A percentile compares a stretch with the other conserved stretches of the same genome.
Evolutionary conservation across 2,329 filamentous ascomycete genomes (phyloP).

Genomic region (Bipolaris gigantea): DNA sequence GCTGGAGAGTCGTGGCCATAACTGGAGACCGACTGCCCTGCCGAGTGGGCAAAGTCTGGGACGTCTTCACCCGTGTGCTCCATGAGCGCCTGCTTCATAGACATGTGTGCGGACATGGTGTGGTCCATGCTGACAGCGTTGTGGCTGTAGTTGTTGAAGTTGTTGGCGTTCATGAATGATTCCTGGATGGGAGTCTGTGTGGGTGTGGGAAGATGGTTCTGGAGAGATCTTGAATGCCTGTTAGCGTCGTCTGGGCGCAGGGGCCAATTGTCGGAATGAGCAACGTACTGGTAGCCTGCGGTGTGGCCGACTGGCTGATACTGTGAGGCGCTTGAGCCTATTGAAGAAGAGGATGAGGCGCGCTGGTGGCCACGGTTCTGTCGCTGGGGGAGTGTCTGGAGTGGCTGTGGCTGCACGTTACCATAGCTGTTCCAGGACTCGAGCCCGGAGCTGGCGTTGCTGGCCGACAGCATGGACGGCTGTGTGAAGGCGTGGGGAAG

Average conservation of each 20-base stretch:
- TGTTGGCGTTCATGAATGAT: conserved; percentile 50
- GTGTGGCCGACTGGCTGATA: conserved; percentile 37
- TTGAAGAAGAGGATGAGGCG: conserved; percentile 45
- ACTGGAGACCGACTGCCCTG: conserved; percentile 62
- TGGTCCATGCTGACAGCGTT: conserved; percentile 48
- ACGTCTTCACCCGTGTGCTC: conserved; percentile 54
- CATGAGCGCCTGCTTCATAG: conserved; percentile 62
- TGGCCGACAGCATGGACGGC: conserved; percentile 36
- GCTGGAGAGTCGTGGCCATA: conserved; percentile 63
- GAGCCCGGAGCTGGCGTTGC: conserved; percentile 28
- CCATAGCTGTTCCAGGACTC: conserved; percentile 40
- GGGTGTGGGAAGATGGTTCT: conserved; percentile 59
- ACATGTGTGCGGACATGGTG: conserved; percentile 57
- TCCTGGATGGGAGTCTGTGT: conserved; percentile 58
- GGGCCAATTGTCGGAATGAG: conserved; percentile 50
- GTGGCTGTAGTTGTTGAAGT: conserved; percentile 52
- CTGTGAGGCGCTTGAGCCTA: conserved; percentile 42
- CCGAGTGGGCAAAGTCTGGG: conserved; percentile 56
- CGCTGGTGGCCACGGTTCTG: conserved; percentile 42
- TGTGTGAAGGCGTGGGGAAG: conserved; percentile 32
- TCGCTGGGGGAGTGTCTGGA: conserved; percentile 38
- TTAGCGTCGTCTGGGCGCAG: conserved; percentile 40
- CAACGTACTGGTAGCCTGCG: conserved; percentile 48
- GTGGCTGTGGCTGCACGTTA: conserved; percentile 38
- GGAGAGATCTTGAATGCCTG: conserved; percentile 47